Base-by-base conservation (phyloP, 192 early-diverging fungal genomes). In the Coemansia sp. region DNA sequence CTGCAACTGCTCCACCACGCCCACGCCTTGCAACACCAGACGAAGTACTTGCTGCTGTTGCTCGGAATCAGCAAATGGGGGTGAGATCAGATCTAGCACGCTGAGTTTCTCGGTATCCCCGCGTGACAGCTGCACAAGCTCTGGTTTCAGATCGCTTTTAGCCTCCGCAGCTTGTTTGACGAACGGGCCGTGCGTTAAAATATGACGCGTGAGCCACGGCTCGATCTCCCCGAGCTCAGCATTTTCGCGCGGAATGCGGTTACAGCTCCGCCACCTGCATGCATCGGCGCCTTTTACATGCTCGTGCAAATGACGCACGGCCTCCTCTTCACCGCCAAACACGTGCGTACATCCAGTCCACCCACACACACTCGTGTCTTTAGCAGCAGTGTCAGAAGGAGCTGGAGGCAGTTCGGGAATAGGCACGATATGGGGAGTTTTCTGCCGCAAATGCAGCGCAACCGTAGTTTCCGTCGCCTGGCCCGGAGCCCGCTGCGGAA, bases 1-100 rank as follows among this genome's bases (percentile, higher is more conserved):
- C 22, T 79, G 76, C 58, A 79, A 64, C 67, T 79, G 76, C 64
- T 79, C 76, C 0, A 79, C 48, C 22, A 79, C 55, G 16, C 64
- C 66, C 16, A 79, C 65, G 24, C 76, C 76, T 64, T 67, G 76
- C 50, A 69, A 13, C 26, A 66, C 67, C 59, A 79, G 35, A 22
- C 64, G 64, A 37, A 77, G 19, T 16, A 78, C 62, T 55, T 50
- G 59, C 47, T 61, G 54, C 56, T 71, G 57, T 23, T 39, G 39
- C 49, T 57, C 38, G 38, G 59, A 53, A 47, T n/a, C 57, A 32
- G 54, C 59, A 19, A 63, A 67, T 22, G 55, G 7, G 8, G 65
- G 71, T 39, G 49, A 57, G 13, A 73, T 63, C 4, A 35, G 8
- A 19, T 39, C 38, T 19, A 73, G 65, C 39, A 50, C 48, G 5